These are phyloP conservation scores for Neofusicoccum umdonicola DNA, from an alignment of 2,329 filamentous ascomycete genomes.

Conservation along the genomic window DNA sequence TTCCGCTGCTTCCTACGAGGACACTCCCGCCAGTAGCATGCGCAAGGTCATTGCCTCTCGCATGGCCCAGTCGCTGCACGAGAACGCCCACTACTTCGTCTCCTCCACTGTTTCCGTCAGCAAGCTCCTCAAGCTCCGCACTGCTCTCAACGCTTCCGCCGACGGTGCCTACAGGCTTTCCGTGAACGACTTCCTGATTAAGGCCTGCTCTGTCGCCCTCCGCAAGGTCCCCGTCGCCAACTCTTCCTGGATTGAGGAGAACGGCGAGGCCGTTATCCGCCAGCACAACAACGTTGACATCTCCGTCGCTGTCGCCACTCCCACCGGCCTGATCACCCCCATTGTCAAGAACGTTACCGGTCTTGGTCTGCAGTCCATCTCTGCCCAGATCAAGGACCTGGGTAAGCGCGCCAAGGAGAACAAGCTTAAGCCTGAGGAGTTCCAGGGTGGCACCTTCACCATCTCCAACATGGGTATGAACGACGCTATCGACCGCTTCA, in stretches of 20 bases:
- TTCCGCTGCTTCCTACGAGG: conserved; percentile 68
- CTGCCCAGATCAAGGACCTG: conserved; percentile 86
- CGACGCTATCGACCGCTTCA: conserved; percentile 91
- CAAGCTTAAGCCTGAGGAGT: conserved; percentile 99
- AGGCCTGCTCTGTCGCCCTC: conserved; percentile 84
- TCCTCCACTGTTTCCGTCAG: conserved; percentile 84
- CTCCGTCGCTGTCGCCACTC: conserved; percentile 91
- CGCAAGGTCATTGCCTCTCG: conserved; percentile 96
- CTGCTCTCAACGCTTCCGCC: conserved; percentile 82
- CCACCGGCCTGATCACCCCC: conserved; percentile 91
- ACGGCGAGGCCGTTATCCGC: conserved; percentile 76
- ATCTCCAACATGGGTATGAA: conserved; percentile 99
- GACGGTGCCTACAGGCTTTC: conserved; percentile 98
- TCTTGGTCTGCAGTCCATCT: conserved; percentile 86
- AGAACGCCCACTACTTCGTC: conserved; percentile 99
- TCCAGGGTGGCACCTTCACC: conserved; percentile 97
- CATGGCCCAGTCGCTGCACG: conserved; percentile 81
- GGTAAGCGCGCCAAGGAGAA: conserved; percentile 93
- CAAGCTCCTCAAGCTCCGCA: conserved; percentile 94
- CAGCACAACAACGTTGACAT: conserved; percentile 93
- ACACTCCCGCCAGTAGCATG: conserved; percentile 85
- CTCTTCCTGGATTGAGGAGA: conserved; percentile 82
- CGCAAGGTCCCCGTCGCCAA: conserved; percentile 95
- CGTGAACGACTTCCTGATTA: conserved; percentile 99
- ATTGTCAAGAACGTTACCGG: conserved; percentile 88